Conservation (phyloP, 2,329 filamentous ascomycete genomes). For the Talaromyces sp. region DNA sequence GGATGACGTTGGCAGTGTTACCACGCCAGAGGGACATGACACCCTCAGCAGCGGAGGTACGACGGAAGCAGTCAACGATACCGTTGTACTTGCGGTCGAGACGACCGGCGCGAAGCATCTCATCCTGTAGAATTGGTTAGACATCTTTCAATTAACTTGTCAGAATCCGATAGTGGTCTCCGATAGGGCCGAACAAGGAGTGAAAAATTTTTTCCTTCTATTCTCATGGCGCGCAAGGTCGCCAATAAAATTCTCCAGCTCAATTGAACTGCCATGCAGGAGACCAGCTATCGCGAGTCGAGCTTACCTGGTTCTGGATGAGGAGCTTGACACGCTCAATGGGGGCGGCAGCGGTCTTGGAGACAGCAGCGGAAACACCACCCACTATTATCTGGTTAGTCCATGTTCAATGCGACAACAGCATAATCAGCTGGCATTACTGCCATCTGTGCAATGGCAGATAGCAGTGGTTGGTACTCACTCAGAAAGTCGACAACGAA, state of each 20-base stretch:
- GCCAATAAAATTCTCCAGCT: background rate
- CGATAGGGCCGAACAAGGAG: background rate
- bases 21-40: conserved; percentile 94
- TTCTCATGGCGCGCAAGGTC: background rate
- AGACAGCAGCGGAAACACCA: conserved; percentile 99
- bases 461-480: conserved; percentile 52
- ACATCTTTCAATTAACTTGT: background rate
- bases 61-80: conserved; percentile 91
- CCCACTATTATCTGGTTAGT: conserved; percentile 67
- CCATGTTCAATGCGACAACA: background rate
- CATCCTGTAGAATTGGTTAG: conserved; percentile 62
- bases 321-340: conserved; percentile 99
- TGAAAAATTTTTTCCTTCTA: conserved; percentile 1
- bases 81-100: conserved; percentile 95
- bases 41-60: conserved; percentile 87
- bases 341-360: conserved; percentile 98
- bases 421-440: background rate
- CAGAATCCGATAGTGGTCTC: background rate
- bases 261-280: background rate
- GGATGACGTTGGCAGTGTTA: conserved; percentile 99
- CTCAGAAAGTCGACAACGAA: conserved; percentile 99
- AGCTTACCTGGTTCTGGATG: conserved; percentile 98
- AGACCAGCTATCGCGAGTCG: background rate
- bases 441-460: background rate
- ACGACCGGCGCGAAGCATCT: conserved; percentile 99